Percentiles rank a stretch among this genome's conserved stretches.
Conservation (phyloP, 2,329 filamentous ascomycete genomes). For the Thermoascus crustaceus region DNA sequence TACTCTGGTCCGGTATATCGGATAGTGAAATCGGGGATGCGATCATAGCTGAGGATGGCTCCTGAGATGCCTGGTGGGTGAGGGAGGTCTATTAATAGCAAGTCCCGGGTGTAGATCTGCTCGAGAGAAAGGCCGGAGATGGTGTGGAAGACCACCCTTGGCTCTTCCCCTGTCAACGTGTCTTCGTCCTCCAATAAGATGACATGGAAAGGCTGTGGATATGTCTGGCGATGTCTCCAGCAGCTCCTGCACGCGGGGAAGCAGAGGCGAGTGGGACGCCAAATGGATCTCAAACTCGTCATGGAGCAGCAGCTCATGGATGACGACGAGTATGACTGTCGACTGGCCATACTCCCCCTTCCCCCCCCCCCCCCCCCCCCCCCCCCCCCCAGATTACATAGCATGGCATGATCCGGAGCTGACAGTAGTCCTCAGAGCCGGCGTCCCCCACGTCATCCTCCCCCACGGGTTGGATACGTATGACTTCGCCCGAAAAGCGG, state of each 20-base stretch:
- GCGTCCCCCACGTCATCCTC: too few species aligned
- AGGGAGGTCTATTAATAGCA: conserved; percentile 2
- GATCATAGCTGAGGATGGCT: conserved; percentile 16
- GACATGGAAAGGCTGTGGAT: not conserved
- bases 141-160: conserved; percentile 17
- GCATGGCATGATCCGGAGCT: too few species aligned
- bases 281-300: conserved; percentile 33
- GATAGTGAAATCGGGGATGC: conserved; percentile 10
- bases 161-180: not conserved
- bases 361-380: too few species aligned
- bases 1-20: conserved; percentile 31
- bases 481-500: too few species aligned
- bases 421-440: too few species aligned
- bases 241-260: conserved; percentile 15
- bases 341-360: conserved; percentile 36
- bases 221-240: conserved; percentile 8
- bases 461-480: too few species aligned
- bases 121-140: conserved; percentile 15
- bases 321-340: conserved; percentile 34
- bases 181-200: not conserved
- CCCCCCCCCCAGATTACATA: too few species aligned
- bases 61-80: conserved; percentile 19
- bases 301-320: conserved; percentile 27
- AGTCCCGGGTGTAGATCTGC: conserved; percentile 9
- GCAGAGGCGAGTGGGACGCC: conserved; percentile 29